phyloP scores from a whole-genome alignment of 164 flowering plant genomes.

The Vitis labrusca region DNA sequence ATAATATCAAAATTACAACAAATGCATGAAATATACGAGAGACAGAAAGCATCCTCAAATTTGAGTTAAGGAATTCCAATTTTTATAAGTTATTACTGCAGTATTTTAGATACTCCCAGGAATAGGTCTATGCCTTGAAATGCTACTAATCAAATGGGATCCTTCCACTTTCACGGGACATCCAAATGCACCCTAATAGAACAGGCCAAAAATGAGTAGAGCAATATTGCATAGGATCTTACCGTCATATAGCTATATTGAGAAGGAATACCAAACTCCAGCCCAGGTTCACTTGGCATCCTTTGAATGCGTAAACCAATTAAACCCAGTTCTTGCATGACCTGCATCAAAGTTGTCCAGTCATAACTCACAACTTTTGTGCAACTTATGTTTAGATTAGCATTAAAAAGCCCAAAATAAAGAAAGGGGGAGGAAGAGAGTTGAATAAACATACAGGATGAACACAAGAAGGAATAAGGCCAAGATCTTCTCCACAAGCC shows the following conservation, averaged over 20 bases:
- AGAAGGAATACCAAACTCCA: slow-evolving; percentile 96
- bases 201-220: neutral
- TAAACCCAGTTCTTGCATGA: slow-evolving; percentile 94
- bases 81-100: too few species aligned
- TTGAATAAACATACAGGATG: slow-evolving; percentile 73
- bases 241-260: slow-evolving; percentile 94
- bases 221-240: slow-evolving; percentile 13
- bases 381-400: neutral
- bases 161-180: neutral
- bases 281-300: slow-evolving; percentile 89
- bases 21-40: too few species aligned
- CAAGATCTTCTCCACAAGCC: slow-evolving; percentile 98
- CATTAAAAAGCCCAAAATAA: neutral
- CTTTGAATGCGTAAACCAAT: slow-evolving; percentile 96
- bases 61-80: too few species aligned
- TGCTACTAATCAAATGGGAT: too few species aligned
- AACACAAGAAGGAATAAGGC: slow-evolving; percentile 93
- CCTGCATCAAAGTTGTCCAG: slow-evolving; percentile 45
- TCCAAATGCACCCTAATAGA: neutral
- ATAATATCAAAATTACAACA: too few species aligned
- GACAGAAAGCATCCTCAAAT: too few species aligned
- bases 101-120: too few species aligned
- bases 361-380: slow-evolving; percentile 4
- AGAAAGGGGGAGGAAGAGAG: neutral
- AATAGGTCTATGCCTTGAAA: too few species aligned